These are phyloP conservation scores for Tulasnella sp. DNA, from an alignment of 768 basidiomycete genomes.

Conservation along the genomic window DNA sequence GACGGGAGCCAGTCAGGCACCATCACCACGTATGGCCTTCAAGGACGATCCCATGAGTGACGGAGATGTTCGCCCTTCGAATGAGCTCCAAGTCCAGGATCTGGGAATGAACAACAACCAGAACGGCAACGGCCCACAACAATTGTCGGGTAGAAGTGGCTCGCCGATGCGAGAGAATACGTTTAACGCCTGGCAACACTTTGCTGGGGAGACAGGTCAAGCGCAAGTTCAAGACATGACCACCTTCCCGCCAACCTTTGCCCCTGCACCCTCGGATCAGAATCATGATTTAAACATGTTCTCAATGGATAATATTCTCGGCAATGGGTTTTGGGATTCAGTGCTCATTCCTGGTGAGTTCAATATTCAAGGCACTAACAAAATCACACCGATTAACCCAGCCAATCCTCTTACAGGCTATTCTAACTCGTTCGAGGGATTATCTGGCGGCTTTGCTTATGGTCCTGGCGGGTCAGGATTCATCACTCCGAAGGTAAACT, in stretches of 20 bases:
- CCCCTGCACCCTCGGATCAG: conserved; percentile 27
- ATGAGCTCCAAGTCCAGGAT: not conserved
- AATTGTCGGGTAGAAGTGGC: not conserved
- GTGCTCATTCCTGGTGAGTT: conserved; percentile 72
- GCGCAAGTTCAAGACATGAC: conserved; percentile 54
- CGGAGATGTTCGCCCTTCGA: conserved; percentile 4
- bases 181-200: conserved; percentile 29
- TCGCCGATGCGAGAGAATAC: conserved; percentile 5
- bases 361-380: not conserved
- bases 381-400: not conserved
- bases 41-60: conserved; percentile 5
- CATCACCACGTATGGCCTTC: not conserved
- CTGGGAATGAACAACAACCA: not conserved
- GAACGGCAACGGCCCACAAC: not conserved
- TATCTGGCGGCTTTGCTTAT: conserved; percentile 78
- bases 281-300: conserved; percentile 33
- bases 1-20: conserved; percentile 21
- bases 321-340: conserved; percentile 76
- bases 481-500: conserved; percentile 46
- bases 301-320: conserved; percentile 76
- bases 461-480: conserved; percentile 75
- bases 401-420: conserved; percentile 42
- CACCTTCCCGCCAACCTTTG: conserved; percentile 85
- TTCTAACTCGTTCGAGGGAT: conserved; percentile 66
- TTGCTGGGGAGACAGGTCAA: conserved; percentile 76